Base-by-base conservation (phyloP, 139 green algal species). In the Pleodorina starrii region DNA sequence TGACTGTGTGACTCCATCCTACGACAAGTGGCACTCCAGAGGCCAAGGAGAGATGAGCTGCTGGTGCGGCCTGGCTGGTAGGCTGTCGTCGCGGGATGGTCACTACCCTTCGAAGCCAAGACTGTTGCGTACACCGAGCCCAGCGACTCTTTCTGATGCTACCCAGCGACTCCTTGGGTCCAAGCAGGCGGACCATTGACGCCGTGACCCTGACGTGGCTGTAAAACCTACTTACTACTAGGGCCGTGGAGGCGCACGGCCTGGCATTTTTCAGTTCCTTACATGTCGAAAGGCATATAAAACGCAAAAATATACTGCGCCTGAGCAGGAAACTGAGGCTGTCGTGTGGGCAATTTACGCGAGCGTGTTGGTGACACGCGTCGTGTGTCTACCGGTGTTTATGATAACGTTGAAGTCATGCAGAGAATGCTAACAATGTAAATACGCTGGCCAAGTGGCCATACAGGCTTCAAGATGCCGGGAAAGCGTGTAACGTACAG, bases 201-300 rank as follows among this genome's bases (percentile, higher is more conserved):
- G 40, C 43, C 17, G 72, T 11, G 40, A 54, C 23, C 72, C 72
- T 80, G 14, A 54, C 38, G 40, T 29, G 36, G 68, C 32, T 43
- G 29, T 80, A 80, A 80, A 80, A 80, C 72, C 72, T 80, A 80
- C 72, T 80, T 80, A 35, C 36, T 76, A 46, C 68, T 38, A 73
- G 63, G 63, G 63, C 63, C 63, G 29, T 23, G 29, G 32, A 73
- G 12, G 32, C 29, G 32, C 35, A 23, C 35, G 27, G 29, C 29
- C 25, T 36, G 27, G 35, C 63, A 73, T 73, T 73, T 73, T 73
- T 35, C 63, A 38, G 35, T 35, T 40, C 16, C 29, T 23, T 73
- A 73, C 11, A 73, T 71, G 12, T 36, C 1, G 32, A 73, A 2
- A 38, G 2, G 35, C 29, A 38, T 38, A 1, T 19, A 32, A 73